A percentile compares a stretch with the other conserved stretches of the same genome.
Conservation (phyloP, 768 basidiomycete genomes). For the Boletus tylopilopsis region DNA sequence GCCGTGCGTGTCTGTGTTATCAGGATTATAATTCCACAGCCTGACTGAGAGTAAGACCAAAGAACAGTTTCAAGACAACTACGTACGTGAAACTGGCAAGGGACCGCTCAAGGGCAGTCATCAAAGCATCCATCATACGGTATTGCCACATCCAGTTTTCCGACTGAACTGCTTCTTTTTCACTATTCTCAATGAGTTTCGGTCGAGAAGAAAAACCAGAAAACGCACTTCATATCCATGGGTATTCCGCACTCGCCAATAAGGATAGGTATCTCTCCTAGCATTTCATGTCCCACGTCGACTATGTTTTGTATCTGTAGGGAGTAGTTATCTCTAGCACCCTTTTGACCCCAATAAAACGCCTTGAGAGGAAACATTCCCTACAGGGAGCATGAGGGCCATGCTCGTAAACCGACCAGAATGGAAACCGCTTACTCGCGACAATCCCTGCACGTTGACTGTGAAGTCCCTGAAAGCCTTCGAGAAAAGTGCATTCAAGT, state of each 20-base stretch:
- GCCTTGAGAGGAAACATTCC: constrained; percentile 80
- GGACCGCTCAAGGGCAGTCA: constrained; percentile 73
- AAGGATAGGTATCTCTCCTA: constrained; percentile 81
- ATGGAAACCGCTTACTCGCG: constrained; percentile 52
- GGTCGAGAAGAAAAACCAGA: not conserved
- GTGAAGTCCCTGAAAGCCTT: constrained; percentile 84
- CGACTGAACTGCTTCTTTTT: constrained; percentile 63
- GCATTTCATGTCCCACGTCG: constrained; percentile 56
- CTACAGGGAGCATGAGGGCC: constrained; percentile 37
- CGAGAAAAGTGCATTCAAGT: constrained; percentile 80
- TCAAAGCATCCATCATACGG: constrained; percentile 93
- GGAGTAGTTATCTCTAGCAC: constrained; percentile 77
- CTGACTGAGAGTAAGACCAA: constrained; percentile 35
- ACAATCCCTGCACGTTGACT: constrained; percentile 90
- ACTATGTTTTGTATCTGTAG: constrained; percentile 81
- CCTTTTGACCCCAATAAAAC: constrained; percentile 85
- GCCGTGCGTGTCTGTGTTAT: constrained; percentile 72
- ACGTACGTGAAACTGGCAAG: constrained; percentile 85
- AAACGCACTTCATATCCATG: constrained; percentile 91
- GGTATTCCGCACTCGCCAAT: constrained; percentile 94
- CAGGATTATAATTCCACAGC: constrained; percentile 93
- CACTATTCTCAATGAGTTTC: constrained; percentile 37
- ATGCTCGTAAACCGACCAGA: not conserved
- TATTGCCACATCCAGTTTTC: constrained; percentile 80
- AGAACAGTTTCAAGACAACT: not conserved